A percentile compares a stretch with the other conserved stretches of the same genome.
These are phyloP conservation scores for Aspergillus sp. DNA, from an alignment of 2,329 filamentous ascomycete species.

Conservation along the genomic window DNA sequence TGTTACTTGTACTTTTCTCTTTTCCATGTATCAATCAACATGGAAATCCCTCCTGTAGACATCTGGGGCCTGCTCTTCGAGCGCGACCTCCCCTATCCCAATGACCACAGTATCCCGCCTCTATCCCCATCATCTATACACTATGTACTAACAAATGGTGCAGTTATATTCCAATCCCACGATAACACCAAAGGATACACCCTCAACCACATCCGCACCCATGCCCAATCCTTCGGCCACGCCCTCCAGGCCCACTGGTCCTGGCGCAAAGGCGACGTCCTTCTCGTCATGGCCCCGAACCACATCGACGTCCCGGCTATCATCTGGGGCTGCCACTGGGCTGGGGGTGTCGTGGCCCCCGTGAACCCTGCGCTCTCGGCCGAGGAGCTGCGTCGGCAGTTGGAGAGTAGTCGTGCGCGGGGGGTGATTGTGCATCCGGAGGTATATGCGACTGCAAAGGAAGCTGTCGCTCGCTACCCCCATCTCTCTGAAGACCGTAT, in stretches of 20 bases:
- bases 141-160: neutral
- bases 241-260: constrained; percentile 8
- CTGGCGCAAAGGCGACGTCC: constrained; percentile 17
- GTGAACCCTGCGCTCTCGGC: constrained; percentile 15
- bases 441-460: neutral
- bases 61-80: neutral
- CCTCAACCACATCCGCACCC: neutral
- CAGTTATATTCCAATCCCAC: neutral
- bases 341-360: constrained; percentile 16
- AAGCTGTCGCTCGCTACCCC: neutral
- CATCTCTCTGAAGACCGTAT: neutral
- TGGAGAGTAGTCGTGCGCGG: constrained; percentile 12
- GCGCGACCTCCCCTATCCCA: neutral
- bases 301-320: constrained; percentile 12
- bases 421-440: constrained; percentile 10
- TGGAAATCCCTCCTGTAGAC: neutral
- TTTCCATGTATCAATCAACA: neutral
- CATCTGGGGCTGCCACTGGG: constrained; percentile 16
- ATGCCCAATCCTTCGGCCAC: constrained; percentile 7
- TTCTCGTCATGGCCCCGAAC: constrained; percentile 16
- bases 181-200: neutral
- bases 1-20: too few relatives aligned
- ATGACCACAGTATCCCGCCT: neutral
- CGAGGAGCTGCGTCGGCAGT: constrained; percentile 12
- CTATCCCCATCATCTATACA: too few relatives aligned